Evolutionary conservation across 805 yeast genomes (phyloP).

Genomic region (Candida tallmaniae): DNA sequence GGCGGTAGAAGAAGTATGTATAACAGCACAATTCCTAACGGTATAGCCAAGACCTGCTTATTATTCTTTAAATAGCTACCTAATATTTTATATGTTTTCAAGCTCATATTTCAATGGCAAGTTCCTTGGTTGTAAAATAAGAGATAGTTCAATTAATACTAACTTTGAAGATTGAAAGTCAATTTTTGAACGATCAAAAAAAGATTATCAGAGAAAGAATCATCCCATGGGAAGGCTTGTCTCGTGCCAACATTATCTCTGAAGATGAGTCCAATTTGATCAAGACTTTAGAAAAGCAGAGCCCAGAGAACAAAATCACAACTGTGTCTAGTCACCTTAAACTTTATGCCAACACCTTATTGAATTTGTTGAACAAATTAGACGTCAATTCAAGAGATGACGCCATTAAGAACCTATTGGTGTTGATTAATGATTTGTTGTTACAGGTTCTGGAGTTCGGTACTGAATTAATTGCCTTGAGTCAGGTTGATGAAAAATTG

Average conservation of each 20-base stretch:
- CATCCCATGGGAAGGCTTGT: constrained; percentile 89
- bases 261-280: constrained; percentile 63
- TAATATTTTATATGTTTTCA: too few species aligned
- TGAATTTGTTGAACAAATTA: constrained; percentile 49
- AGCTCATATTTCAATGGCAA: too few species aligned
- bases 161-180: constrained; percentile 48
- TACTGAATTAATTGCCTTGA: constrained; percentile 39
- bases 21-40: too few species aligned
- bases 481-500: constrained; percentile 38
- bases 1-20: constrained; percentile 8
- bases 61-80: too few species aligned
- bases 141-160: too few species aligned
- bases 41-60: too few species aligned
- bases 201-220: constrained; percentile 71
- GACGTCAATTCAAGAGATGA: constrained; percentile 49
- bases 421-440: constrained; percentile 55
- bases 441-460: constrained; percentile 34
- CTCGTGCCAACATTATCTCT: constrained; percentile 64
- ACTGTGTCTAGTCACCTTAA: constrained; percentile 43
- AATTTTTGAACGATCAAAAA: constrained; percentile 59
- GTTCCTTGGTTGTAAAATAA: too few species aligned
- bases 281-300: constrained; percentile 49
- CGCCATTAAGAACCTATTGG: constrained; percentile 60
- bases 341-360: constrained; percentile 50
- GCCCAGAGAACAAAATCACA: constrained; percentile 36